Base-by-base conservation (phyloP, 208 protist genomes). In the Phytomonas sp. region DNA sequence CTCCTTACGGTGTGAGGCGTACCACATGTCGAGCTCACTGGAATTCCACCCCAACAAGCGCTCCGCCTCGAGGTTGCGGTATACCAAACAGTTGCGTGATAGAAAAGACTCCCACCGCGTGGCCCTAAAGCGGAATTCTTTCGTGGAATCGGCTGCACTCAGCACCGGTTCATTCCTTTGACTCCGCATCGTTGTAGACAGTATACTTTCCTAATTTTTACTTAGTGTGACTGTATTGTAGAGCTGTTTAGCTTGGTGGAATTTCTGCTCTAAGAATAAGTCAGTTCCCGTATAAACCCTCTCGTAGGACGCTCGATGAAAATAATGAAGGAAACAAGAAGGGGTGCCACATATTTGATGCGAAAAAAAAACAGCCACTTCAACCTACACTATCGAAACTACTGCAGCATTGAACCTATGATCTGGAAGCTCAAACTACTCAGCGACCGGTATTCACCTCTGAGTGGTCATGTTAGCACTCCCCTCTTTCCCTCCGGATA, bases 11-110 rank as follows among this genome's bases (percentile, higher is more conserved):
- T 72, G 84, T 29, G 70, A 40, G 20, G 69, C 46, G 60, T 93
- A 93, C 88, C 88, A 93, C 66, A 43, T 63, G 71, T 89, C 85
- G 30, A 93, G 75, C 20, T 84, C 84, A 26, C 72, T 29, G 0
- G 78, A 87, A 28, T 72, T 59, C 85, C 88, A 93, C 37, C 88
- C 88, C 13, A 65, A 53, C 63, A 82, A 73, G 4, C 84, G 78
- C 66, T 94, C 85, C 51, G 69, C 63, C 51, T 87, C 70, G 65
- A 94, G 71, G 4, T 34, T 66, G 4, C 77, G 61, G 65, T 83
- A 94, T 3, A 72, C 79, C 4, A 33, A 62, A 6, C 76, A 91
- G 43, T 65, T 36, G 20, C 33, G 34, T 7, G 37, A 31, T 9
- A 93, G 72, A 76, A 84, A 81, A 2, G 62, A 56, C 30, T 66